A percentile compares a stretch with the other conserved stretches of the same genome.
phyloP scores from a whole-genome alignment of 1,139 yeast genomes.

The Saccharomyces hybrid region DNA sequence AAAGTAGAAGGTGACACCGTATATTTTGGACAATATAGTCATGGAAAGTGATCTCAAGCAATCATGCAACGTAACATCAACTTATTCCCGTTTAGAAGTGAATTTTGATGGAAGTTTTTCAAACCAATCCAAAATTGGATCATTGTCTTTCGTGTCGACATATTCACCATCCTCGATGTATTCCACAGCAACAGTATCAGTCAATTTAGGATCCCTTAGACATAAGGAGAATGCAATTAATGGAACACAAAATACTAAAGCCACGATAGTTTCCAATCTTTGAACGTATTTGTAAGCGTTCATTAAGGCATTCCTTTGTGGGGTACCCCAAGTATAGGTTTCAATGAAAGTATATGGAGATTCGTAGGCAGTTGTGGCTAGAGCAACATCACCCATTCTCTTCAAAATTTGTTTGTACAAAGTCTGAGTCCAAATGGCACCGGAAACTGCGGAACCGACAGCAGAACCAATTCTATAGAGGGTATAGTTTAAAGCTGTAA shows the following conservation, averaged over 20 bases:
- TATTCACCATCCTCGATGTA: conserved; percentile 37
- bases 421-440: conserved; percentile 57
- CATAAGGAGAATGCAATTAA: conserved; percentile 43
- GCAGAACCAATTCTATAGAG: conserved; percentile 57
- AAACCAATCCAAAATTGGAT: conserved; percentile 32
- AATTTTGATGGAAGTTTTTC: background rate
- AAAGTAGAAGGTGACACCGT: background rate
- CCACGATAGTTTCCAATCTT: conserved; percentile 49
- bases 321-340: conserved; percentile 51
- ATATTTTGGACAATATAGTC: background rate
- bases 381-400: conserved; percentile 22
- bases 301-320: conserved; percentile 50
- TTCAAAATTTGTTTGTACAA: conserved; percentile 33
- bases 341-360: conserved; percentile 44
- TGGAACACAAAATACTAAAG: conserved; percentile 49
- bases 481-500: conserved; percentile 49
- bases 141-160: conserved; percentile 34
- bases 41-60: background rate
- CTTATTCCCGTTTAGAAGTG: background rate
- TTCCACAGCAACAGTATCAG: conserved; percentile 28
- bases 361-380: conserved; percentile 46
- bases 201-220: conserved; percentile 48
- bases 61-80: background rate
- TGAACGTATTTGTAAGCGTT: conserved; percentile 55
- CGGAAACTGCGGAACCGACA: conserved; percentile 42